Conservation (phyloP, 2,329 filamentous ascomycete species). For the Diplodia intermedia region DNA sequence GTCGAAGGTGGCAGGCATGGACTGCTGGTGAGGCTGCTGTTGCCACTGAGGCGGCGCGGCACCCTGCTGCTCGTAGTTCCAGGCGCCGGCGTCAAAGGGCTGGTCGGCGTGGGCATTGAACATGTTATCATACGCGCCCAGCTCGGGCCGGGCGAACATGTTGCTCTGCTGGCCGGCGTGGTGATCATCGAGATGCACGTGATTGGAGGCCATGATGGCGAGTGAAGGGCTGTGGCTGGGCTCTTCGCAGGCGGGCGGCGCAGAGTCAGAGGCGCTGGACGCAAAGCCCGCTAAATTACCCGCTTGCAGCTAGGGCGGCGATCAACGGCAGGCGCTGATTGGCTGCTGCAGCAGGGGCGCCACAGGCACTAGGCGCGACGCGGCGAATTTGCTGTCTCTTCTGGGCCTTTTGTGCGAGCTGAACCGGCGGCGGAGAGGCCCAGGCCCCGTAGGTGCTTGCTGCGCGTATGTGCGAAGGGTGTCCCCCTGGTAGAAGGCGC, state of each 20-base stretch:
- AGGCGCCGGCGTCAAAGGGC: slow-evolving; percentile 34
- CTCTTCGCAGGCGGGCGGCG: neutral
- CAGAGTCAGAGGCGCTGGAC: slow-evolving; percentile 27
- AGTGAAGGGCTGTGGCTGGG: neutral
- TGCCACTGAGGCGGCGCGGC: slow-evolving; percentile 33
- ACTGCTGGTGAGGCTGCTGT: slow-evolving; percentile 35
- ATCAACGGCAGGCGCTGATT: slow-evolving; percentile 1
- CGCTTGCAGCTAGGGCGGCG: slow-evolving; percentile 17
- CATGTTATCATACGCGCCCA: slow-evolving; percentile 21
- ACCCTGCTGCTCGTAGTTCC: slow-evolving; percentile 23
- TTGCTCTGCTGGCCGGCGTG: slow-evolving; percentile 31
- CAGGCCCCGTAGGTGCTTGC: slow-evolving; percentile 26
- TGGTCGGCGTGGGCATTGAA: slow-evolving; percentile 43
- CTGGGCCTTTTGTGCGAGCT: slow-evolving; percentile 26
- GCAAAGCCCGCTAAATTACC: slow-evolving; percentile 22
- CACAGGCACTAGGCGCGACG: slow-evolving; percentile 26
- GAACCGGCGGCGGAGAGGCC: slow-evolving; percentile 28
- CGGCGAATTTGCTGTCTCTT: slow-evolving; percentile 25
- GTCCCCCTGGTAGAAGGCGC: slow-evolving; percentile 29
- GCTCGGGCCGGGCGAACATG: slow-evolving; percentile 27
- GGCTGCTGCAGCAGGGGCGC: slow-evolving; percentile 12
- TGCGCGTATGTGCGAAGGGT: slow-evolving; percentile 23
- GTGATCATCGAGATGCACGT: slow-evolving; percentile 34
- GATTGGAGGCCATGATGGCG: slow-evolving; percentile 34
- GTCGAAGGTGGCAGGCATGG: slow-evolving; percentile 32